Evolutionary conservation across 495 filamentous ascomycete species (phyloP), one percentile per base, ranked within the genome.

Genomic region (Podospora anserina): DNA sequence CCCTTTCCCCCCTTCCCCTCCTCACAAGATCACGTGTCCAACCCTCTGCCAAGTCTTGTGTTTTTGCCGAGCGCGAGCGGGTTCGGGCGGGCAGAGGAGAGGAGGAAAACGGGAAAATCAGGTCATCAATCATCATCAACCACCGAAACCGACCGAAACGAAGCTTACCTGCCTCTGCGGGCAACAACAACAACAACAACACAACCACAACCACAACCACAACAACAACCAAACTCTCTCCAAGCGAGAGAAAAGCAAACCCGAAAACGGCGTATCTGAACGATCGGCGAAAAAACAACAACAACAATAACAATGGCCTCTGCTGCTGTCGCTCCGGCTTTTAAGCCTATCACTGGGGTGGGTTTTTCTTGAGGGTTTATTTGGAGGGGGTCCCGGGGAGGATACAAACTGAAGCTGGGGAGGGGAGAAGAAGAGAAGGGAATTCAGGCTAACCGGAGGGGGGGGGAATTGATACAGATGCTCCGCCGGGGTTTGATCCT

Each of bases 401-500:
- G 39, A 49, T 2, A 49, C 5, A 49, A 11, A 13, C 23, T 23
- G 23, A 23, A 32, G 56, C 18, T 20, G 54, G 53, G 23, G 26
- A 32, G 16, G 1, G 19, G 39, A 32, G 26, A 18, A 30, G 4
- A 65, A n/a, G 30, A 11, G 3, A 67, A 49, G 7, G 49, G 65
- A 57, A 16, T 57, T 23, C 23, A 23, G 23, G 68, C 74, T 75
- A 68, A 75, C 70, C 20, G 19, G n/a, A 53, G 27, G 20, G 34
- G 19, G n/a, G 58, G 27, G 20, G 27, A 9, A 32, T 26, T 39
- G n/a, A 28, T n/a, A 13, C 65, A 85, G 82, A 85, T 85, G 81
- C 80, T 85, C 76, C 81, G 82, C 74, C 75, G 81, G 70, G 75
- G 77, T 69, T 81, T 85, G 69, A 77, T 85, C 67, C 74, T 79